phyloP scores from a whole-genome alignment of 2,329 filamentous ascomycete genomes.

The Akanthomyces muscarius region DNA sequence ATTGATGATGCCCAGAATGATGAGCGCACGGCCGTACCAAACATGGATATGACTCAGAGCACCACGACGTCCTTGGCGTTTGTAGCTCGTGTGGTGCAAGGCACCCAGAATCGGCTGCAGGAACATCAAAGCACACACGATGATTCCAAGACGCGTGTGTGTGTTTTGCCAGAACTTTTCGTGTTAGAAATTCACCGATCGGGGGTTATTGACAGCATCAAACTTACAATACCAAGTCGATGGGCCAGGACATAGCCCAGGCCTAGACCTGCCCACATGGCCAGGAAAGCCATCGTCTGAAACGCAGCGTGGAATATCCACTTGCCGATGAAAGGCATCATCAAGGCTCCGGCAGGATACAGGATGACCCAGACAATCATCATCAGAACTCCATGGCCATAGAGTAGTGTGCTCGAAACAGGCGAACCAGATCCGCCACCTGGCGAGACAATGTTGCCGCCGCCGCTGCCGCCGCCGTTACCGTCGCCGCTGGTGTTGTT shows the following conservation, averaged over 20 bases:
- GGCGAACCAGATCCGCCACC: slow-evolving; percentile 19
- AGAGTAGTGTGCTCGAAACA: slow-evolving; percentile 29
- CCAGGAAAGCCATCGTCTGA: slow-evolving; percentile 50
- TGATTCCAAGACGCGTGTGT: slow-evolving; percentile 55
- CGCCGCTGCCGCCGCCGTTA: slow-evolving; percentile 15
- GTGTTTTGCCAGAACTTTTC: slow-evolving; percentile 47
- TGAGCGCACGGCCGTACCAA: slow-evolving; percentile 57
- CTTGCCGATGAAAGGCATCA: slow-evolving; percentile 56
- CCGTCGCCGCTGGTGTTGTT: neutral
- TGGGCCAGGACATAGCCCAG: slow-evolving; percentile 49
- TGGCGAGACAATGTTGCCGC: slow-evolving; percentile 14
- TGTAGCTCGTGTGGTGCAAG: slow-evolving; percentile 53
- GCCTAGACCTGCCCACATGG: slow-evolving; percentile 58
- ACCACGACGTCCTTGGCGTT: slow-evolving; percentile 44
- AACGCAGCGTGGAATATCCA: slow-evolving; percentile 55
- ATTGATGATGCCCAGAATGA: slow-evolving; percentile 58
- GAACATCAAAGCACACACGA: slow-evolving; percentile 49
- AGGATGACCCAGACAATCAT: slow-evolving; percentile 53
- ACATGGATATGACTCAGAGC: slow-evolving; percentile 54
- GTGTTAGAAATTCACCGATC: slow-evolving; percentile 11
- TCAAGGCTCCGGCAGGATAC: slow-evolving; percentile 56
- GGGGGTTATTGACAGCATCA: neutral
- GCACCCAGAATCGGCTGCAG: slow-evolving; percentile 57
- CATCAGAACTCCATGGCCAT: slow-evolving; percentile 58
- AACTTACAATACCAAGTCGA: slow-evolving; percentile 40